phyloP scores from a whole-genome alignment of 108 stramenopile genomes.

The Schizochytrium sp. region DNA sequence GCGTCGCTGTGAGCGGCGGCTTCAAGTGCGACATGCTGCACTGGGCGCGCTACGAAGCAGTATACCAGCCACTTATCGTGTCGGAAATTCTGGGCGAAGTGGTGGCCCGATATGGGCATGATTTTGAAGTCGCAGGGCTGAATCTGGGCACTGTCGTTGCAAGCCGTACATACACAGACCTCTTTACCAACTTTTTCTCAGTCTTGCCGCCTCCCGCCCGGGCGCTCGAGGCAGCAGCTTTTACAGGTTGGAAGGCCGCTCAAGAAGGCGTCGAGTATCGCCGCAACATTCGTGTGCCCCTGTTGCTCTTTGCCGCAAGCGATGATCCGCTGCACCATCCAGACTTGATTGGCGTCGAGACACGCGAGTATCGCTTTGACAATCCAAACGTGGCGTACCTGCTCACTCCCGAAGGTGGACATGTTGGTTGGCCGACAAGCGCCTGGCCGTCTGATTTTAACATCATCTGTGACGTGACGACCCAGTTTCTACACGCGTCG shows the following conservation, averaged over 20 bases:
- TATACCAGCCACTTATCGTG: background rate
- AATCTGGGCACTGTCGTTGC: background rate
- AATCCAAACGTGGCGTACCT: background rate
- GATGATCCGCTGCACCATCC: slow-evolving; percentile 15
- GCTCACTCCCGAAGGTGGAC: background rate
- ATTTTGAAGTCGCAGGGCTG: background rate
- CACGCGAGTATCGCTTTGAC: background rate
- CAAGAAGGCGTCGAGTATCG: background rate
- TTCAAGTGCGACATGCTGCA: slow-evolving; percentile 3
- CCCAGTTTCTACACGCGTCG: background rate
- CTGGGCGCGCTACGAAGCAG: background rate
- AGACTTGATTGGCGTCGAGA: background rate
- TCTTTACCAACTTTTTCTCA: background rate
- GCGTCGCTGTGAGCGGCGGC: background rate
- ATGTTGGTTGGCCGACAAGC: background rate
- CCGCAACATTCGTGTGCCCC: background rate
- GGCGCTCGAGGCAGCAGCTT: background rate
- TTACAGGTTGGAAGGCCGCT: background rate
- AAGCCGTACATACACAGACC: background rate
- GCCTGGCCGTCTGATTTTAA: background rate
- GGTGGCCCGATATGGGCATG: background rate
- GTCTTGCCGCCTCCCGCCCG: background rate
- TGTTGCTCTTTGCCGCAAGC: background rate
- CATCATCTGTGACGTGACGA: background rate
- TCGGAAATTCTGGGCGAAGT: background rate